Base-by-base conservation (phyloP, 176 grass and related monocot genomes). In the Oryza rufipogon region DNA sequence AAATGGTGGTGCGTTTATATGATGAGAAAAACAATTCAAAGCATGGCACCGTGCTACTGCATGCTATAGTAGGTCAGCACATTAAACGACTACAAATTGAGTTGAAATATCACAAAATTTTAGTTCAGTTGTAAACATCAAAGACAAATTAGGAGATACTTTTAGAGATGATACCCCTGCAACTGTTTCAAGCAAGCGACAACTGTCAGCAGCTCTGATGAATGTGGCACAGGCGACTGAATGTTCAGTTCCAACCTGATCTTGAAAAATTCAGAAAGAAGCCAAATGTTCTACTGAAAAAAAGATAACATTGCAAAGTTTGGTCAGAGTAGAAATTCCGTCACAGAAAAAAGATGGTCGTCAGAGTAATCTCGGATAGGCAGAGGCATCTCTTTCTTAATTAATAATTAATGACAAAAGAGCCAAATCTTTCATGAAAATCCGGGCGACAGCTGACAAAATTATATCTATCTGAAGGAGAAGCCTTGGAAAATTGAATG, bases 371-470 rank as follows among this genome's bases (percentile, higher is more conserved):
- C 48, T 69, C 36, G 15, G 81, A 76, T 80, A 70, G 76, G 63
- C 30, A 85, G 70, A 69, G 28, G 66, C 33, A 20, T 85, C 77
- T 39, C 77, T 81, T 47, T 89, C 52, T 70, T 49, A 65, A 54
- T 70, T 49, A 65, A 52, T 49, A 65, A 65, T 64, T 49, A 65
- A 52, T 54, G 77, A 72, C 83, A 76, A 16, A 76, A 16, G 13
- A 28, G 68, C 45, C 19, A 86, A 85, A 81, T 81, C 65, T 32
- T 44, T 48, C 72, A 33, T 70, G 44, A 11, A 89, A 81, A 73
- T 88, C 68, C 8, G 46, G 56, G 12, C 36, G 75, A 67, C 22
- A 7, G 16, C 26, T 77, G 80, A 87, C 79, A 71, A 9, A 4
- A 64, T 9, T 9, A 58, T 58, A 77, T 32, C 47, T 32, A 15